Conservation (phyloP, 805 yeast genomes). For the Teunomyces cretensis region DNA sequence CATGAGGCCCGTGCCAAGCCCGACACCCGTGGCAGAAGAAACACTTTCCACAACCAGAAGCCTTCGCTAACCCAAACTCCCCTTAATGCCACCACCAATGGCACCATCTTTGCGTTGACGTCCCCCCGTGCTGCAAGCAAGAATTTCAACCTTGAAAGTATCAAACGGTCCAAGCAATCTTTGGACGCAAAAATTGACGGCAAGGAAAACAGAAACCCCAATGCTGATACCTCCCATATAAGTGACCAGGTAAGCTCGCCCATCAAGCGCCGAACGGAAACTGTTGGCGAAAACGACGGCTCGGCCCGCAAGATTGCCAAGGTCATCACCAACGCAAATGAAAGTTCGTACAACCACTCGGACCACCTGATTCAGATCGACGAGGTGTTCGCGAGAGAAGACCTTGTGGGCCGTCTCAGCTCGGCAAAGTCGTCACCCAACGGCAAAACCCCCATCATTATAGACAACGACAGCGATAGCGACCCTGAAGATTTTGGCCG, state of each 20-base stretch:
- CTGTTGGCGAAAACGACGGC: not conserved
- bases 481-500: constrained; percentile 24
- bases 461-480: constrained; percentile 26
- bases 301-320: constrained; percentile 19
- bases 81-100: constrained; percentile 1
- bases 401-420: constrained; percentile 20
- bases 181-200: constrained; percentile 15
- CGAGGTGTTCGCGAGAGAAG: constrained; percentile 23
- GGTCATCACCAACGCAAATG: constrained; percentile 20
- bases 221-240: constrained; percentile 15
- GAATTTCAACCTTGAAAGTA: constrained; percentile 9
- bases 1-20: constrained; percentile 36
- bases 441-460: constrained; percentile 10
- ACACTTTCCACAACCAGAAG: constrained; percentile 12
- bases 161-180: constrained; percentile 15
- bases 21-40: constrained; percentile 20
- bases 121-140: constrained; percentile 11
- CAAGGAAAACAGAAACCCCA: constrained; percentile 14
- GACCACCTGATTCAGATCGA: constrained; percentile 17
- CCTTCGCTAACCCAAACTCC: constrained; percentile 13
- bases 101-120: constrained; percentile 10
- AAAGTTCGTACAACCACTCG: not conserved
- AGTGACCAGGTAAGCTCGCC: constrained; percentile 16
- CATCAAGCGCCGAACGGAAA: constrained; percentile 11
- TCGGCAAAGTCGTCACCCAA: constrained; percentile 11